A percentile compares a stretch with the other conserved stretches of the same genome.
phyloP scores from a whole-genome alignment of 257 asterid species.

The Fraxinus americana region DNA sequence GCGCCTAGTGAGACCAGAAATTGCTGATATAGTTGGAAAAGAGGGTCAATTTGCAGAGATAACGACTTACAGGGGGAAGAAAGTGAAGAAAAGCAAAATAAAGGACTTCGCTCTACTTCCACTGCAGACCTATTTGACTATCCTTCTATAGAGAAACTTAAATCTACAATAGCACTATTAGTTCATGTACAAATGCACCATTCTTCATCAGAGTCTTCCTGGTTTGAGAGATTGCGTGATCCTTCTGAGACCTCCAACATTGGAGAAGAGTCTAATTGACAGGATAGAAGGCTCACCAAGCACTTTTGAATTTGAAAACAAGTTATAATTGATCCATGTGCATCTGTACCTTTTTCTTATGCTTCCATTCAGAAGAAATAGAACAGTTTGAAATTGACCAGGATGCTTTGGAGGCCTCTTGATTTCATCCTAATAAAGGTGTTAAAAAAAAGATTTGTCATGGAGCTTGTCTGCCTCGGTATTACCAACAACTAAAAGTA shows the following conservation, averaged over 20 bases:
- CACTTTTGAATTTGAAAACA: conserved; percentile 39
- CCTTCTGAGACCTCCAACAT: conserved; percentile 40
- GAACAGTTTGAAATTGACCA: conserved; percentile 22
- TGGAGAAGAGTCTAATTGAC: conserved; percentile 48
- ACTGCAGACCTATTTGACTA: too few relatives aligned
- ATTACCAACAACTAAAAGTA: conserved; percentile 37
- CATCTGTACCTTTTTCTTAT: conserved; percentile 42
- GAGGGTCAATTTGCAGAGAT: conserved; percentile 38
- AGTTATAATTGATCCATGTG: conserved; percentile 41
- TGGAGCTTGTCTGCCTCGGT: conserved; percentile 48
- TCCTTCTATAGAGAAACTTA: too few relatives aligned
- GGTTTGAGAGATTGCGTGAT: too few relatives aligned
- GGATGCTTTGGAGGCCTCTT: conserved; percentile 31
- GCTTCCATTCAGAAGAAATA: conserved; percentile 16
- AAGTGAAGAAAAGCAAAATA: too few relatives aligned
- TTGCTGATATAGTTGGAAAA: conserved; percentile 37
- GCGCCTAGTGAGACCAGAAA: neutral
- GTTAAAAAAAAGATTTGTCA: conserved; percentile 47
- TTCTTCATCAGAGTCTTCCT: too few relatives aligned
- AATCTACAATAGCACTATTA: too few relatives aligned
- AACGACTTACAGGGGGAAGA: conserved; percentile 17
- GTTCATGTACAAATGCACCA: too few relatives aligned
- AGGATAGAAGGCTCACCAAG: conserved; percentile 15
- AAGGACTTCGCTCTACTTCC: neutral
- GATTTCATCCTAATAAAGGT: conserved; percentile 41